A percentile compares a stretch with the other conserved stretches of the same genome.
Conservation (phyloP, 805 yeast species). For the Lachancea fermentati region DNA sequence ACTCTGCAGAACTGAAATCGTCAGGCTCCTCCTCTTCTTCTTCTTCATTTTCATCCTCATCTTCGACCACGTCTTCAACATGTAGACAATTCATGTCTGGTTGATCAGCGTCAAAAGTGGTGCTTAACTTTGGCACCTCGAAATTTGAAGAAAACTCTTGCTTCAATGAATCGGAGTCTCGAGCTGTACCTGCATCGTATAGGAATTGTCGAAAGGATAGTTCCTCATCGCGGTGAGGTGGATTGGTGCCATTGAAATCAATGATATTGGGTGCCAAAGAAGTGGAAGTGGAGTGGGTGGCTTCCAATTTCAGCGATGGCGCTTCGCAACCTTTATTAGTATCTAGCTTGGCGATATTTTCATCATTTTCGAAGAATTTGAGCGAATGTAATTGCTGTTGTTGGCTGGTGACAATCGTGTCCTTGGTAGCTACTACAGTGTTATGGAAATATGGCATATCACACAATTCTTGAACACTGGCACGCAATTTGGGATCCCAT, state of each 20-base stretch:
- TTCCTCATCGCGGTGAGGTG: neutral
- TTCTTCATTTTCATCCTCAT: neutral
- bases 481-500: conserved; percentile 77
- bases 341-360: conserved; percentile 3
- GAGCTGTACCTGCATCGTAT: conserved; percentile 2
- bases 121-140: neutral
- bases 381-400: neutral
- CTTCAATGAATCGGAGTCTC: conserved; percentile 1
- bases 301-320: neutral
- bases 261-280: conserved; percentile 3
- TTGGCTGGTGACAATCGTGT: neutral
- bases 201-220: conserved; percentile 9
- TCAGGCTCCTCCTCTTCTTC: conserved; percentile 4
- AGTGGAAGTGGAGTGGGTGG: neutral
- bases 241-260: conserved; percentile 1
- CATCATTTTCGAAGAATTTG: neutral
- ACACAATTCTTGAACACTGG: conserved; percentile 44
- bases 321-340: too few species aligned
- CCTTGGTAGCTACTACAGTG: conserved; percentile 26
- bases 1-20: conserved; percentile 5
- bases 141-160: neutral
- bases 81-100: too few species aligned
- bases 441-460: conserved; percentile 49
- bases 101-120: neutral
- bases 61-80: neutral